These are phyloP conservation scores for Mycena amicta DNA, from an alignment of 768 basidiomycete species.

Conservation along the genomic window DNA sequence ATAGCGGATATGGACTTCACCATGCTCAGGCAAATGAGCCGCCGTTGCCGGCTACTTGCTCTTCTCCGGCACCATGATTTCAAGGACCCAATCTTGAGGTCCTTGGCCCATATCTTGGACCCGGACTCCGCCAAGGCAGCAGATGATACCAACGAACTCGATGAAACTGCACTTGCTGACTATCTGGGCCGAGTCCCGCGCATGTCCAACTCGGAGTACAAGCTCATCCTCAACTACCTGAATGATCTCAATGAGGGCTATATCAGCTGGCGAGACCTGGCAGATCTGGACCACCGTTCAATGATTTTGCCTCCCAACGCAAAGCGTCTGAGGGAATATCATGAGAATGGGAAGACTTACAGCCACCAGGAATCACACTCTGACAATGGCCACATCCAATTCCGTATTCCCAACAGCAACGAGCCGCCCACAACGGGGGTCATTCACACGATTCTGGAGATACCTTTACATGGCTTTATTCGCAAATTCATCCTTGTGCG, in stretches of 20 bases:
- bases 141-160: neutral
- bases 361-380: constrained; percentile 5
- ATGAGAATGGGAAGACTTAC: constrained; percentile 2
- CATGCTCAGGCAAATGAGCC: constrained; percentile 6
- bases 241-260: neutral
- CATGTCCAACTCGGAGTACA: constrained; percentile 4
- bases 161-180: neutral
- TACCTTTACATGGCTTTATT: neutral
- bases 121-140: neutral
- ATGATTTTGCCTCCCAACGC: constrained; percentile 7
- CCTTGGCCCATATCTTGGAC: constrained; percentile 1
- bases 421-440: neutral
- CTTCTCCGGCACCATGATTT: constrained; percentile 5
- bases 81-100: neutral
- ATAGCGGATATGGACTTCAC: constrained; percentile 7
- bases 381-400: constrained; percentile 5
- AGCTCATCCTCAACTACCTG: neutral
- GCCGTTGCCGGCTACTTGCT: constrained; percentile 1
- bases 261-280: neutral
- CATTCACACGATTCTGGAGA: constrained; percentile 4
- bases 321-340: constrained; percentile 3
- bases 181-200: constrained; percentile 1
- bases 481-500: neutral
- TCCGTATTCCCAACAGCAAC: neutral
- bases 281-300: neutral